Conservation (phyloP, 345 rosid genomes). For the Eutrema yunnanense region DNA sequence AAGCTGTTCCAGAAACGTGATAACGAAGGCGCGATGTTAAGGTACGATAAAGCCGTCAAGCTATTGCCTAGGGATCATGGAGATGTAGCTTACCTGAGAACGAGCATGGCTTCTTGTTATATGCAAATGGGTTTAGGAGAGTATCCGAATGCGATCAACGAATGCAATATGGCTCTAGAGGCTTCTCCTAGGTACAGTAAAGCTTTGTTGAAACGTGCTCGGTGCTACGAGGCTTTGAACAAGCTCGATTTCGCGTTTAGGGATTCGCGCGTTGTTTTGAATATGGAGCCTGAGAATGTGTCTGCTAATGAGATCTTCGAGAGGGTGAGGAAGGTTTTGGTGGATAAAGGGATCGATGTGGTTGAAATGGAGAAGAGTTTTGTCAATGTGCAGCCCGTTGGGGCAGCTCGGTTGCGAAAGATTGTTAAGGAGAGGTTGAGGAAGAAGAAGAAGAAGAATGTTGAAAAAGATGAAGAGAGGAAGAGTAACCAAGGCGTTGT, state of each 20-base stretch:
- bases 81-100: constrained; percentile 69
- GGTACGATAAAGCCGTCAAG: constrained; percentile 85
- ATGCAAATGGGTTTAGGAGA: constrained; percentile 96
- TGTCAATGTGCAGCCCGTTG: constrained; percentile 31
- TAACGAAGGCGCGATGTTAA: constrained; percentile 86
- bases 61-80: constrained; percentile 73
- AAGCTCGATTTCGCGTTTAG: constrained; percentile 80
- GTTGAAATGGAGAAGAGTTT: constrained; percentile 50
- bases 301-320: constrained; percentile 61
- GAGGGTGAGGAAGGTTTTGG: constrained; percentile 58
- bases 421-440: constrained; percentile 59
- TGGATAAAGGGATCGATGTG: constrained; percentile 53
- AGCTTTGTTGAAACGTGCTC: constrained; percentile 83
- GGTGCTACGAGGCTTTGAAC: constrained; percentile 78
- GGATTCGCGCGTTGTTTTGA: constrained; percentile 64
- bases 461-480: constrained; percentile 26
- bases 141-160: constrained; percentile 84
- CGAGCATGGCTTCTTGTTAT: constrained; percentile 86
- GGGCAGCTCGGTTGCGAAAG: constrained; percentile 35
- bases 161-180: constrained; percentile 79
- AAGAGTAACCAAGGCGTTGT: constrained; percentile 35
- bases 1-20: constrained; percentile 72
- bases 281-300: constrained; percentile 72
- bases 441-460: constrained; percentile 54
- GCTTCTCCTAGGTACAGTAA: constrained; percentile 75